Evolutionary conservation across 2,329 filamentous ascomycete genomes (phyloP).

Genomic region (Paraphoma chrysanthemicola): DNA sequence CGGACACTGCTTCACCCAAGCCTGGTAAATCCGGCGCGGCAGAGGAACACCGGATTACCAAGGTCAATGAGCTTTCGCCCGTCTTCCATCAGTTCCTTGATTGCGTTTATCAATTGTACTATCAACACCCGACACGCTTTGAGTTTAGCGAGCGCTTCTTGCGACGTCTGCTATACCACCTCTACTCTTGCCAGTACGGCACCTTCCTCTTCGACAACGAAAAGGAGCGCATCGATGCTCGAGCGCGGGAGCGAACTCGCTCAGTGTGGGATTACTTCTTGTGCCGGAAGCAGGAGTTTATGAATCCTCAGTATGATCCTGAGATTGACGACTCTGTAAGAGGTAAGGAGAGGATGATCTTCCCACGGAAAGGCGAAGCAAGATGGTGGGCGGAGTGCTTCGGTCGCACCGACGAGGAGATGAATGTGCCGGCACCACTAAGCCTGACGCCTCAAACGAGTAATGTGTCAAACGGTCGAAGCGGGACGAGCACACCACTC

Average conservation of each 20-base stretch:
- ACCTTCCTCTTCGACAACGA: conserved; percentile 97
- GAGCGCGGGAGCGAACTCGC: conserved; percentile 73
- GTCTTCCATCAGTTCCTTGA: conserved; percentile 99
- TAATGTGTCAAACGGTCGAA: conserved; percentile 29
- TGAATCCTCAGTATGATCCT: conserved; percentile 80
- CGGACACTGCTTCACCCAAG: conserved; percentile 44
- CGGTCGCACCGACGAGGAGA: conserved; percentile 85
- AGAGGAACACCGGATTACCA: conserved; percentile 72
- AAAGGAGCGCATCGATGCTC: conserved; percentile 78
- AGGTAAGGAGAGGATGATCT: conserved; percentile 82
- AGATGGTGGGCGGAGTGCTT: conserved; percentile 94
- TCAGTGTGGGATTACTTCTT: conserved; percentile 98
- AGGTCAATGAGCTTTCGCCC: conserved; percentile 89
- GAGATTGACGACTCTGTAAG: conserved; percentile 78
- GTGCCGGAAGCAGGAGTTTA: conserved; percentile 78
- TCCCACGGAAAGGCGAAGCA: conserved; percentile 78
- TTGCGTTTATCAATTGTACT: conserved; percentile 86
- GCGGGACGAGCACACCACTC: conserved; percentile 35
- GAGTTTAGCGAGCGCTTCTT: conserved; percentile 97
- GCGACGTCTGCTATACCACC: conserved; percentile 85
- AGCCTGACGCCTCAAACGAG: conserved; percentile 37
- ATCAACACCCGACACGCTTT: conserved; percentile 86
- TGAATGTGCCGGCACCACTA: conserved; percentile 70
- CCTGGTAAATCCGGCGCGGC: conserved; percentile 49
- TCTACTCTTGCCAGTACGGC: conserved; percentile 95